phyloP scores from a whole-genome alignment of 805 yeast genomes.

The Hanseniaspora singularis region DNA sequence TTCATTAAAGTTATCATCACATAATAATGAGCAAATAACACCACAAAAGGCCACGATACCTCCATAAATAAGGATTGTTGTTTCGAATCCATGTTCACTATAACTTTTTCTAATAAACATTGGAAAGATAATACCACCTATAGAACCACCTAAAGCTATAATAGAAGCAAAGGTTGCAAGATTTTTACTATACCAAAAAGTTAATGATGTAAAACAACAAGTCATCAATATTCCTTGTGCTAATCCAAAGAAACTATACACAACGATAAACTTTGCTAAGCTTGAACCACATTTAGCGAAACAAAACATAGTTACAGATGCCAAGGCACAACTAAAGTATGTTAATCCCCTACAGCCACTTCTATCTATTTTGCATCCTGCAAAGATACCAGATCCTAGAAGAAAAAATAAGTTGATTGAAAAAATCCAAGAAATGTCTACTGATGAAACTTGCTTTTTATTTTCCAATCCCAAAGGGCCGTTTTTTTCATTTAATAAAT shows the following conservation, averaged over 20 bases:
- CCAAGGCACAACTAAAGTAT: conserved; percentile 30
- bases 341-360: conserved; percentile 34
- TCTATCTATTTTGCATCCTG: conserved; percentile 38
- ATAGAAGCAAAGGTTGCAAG: conserved; percentile 38
- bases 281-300: conserved; percentile 32
- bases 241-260: conserved; percentile 30
- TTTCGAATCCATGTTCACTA: conserved; percentile 35
- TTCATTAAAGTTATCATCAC: conserved; percentile 9
- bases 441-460: conserved; percentile 24
- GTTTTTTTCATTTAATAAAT: not conserved
- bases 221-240: conserved; percentile 35
- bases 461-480: not conserved
- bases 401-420: conserved; percentile 25
- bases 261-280: conserved; percentile 39
- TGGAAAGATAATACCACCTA: conserved; percentile 42
- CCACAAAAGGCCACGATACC: conserved; percentile 2
- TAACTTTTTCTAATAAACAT: conserved; percentile 35
- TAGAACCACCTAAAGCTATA: conserved; percentile 40
- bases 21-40: not conserved
- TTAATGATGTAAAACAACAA: conserved; percentile 34
- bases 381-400: conserved; percentile 29
- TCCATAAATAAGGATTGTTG: conserved; percentile 19
- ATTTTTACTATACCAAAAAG: conserved; percentile 35
- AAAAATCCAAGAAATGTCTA: conserved; percentile 49
- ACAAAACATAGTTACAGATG: conserved; percentile 33